Conservation (phyloP, 2,329 filamentous ascomycete genomes). For the Rhexocercosporidium sp. region DNA sequence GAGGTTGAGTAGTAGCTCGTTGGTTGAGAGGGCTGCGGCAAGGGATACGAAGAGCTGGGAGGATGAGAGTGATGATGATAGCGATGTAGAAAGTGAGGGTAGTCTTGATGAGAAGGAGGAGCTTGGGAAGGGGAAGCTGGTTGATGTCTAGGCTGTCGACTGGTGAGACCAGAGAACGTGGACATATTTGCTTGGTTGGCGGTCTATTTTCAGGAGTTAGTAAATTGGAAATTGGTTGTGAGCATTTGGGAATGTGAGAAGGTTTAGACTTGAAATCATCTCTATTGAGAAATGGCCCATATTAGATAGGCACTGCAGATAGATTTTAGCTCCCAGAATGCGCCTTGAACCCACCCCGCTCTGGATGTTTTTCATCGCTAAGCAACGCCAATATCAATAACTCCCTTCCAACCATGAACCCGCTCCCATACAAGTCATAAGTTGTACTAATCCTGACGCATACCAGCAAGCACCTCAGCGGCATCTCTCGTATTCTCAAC, state of each 20-base stretch:
- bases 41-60: conserved; percentile 36
- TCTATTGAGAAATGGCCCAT: neutral
- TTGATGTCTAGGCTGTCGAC: conserved; percentile 33
- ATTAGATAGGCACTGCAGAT: neutral
- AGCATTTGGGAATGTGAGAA: neutral
- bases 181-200: neutral
- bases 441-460: conserved; percentile 30
- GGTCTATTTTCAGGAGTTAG: neutral
- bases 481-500: conserved; percentile 36
- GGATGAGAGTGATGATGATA: conserved; percentile 31
- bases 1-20: conserved; percentile 12
- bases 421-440: neutral
- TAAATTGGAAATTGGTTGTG: neutral
- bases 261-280: neutral
- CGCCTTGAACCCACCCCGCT: neutral
- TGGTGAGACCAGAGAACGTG: neutral
- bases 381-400: conserved; percentile 10
- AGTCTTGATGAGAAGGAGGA: conserved; percentile 13
- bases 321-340: neutral
- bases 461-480: conserved; percentile 36
- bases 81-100: conserved; percentile 8
- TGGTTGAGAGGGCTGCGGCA: conserved; percentile 29
- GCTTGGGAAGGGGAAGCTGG: conserved; percentile 24
- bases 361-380: conserved; percentile 3
- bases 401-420: neutral